Percentiles rank a stretch among this genome's conserved stretches.
These are phyloP conservation scores for Calvatia gigantea DNA, from an alignment of 768 basidiomycete genomes.

Conservation along the genomic window DNA sequence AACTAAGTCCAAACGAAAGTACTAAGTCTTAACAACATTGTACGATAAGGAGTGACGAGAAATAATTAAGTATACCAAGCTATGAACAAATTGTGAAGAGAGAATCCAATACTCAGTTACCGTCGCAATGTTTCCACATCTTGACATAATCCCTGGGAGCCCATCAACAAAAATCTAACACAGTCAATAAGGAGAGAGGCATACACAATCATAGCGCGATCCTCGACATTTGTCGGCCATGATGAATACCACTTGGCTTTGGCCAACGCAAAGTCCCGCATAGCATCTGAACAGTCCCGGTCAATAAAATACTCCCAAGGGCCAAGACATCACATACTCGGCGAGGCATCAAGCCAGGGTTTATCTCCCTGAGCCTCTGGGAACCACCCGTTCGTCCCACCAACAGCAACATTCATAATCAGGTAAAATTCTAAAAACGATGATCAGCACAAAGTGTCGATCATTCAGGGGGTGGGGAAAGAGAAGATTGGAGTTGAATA, in stretches of 20 bases:
- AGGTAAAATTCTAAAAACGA: constrained; percentile 69
- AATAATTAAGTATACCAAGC: neutral
- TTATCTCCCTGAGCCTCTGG: constrained; percentile 77
- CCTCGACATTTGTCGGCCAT: constrained; percentile 63
- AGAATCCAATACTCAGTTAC: neutral
- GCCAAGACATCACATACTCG: constrained; percentile 31
- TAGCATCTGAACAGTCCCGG: constrained; percentile 42
- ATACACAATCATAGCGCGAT: constrained; percentile 69
- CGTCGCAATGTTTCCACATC: constrained; percentile 54
- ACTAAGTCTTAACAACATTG: neutral
- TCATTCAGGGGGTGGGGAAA: neutral
- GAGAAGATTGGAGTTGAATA: neutral
- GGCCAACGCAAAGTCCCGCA: constrained; percentile 57
- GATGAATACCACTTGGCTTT: constrained; percentile 66
- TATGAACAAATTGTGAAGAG: neutral
- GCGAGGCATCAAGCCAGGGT: constrained; percentile 70
- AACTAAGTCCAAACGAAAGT: constrained; percentile 6
- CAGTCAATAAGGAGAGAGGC: constrained; percentile 20
- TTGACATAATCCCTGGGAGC: constrained; percentile 49
- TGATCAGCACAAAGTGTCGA: neutral
- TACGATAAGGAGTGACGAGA: neutral
- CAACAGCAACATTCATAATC: constrained; percentile 76
- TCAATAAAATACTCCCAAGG: neutral
- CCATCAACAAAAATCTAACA: neutral
- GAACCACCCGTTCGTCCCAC: constrained; percentile 89